Evolutionary conservation across 2,329 filamentous ascomycete species (phyloP).

Genomic region (Penicillium sp.): DNA sequence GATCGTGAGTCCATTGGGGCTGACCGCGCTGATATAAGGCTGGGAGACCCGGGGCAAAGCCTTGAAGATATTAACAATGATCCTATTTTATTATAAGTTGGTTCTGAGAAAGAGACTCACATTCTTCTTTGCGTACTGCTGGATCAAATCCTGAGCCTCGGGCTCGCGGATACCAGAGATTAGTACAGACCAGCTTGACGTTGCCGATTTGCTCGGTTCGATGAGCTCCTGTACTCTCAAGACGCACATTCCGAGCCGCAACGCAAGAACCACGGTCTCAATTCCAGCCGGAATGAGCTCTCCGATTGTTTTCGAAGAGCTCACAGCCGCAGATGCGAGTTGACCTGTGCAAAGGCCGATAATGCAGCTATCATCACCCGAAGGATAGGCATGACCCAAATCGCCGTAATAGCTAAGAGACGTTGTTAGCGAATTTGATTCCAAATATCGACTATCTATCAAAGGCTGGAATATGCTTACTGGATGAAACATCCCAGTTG

Average conservation of each 20-base stretch:
- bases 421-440: constrained; percentile 18
- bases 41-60: constrained; percentile 52
- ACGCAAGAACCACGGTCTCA: constrained; percentile 45
- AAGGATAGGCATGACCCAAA: constrained; percentile 43
- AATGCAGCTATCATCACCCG: constrained; percentile 37
- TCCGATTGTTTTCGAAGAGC: constrained; percentile 41
- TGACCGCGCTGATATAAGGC: constrained; percentile 61
- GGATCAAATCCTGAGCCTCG: constrained; percentile 29
- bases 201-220: constrained; percentile 29
- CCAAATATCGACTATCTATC: not conserved
- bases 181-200: constrained; percentile 43
- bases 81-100: not conserved
- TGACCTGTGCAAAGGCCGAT: constrained; percentile 48
- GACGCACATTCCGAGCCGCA: constrained; percentile 46
- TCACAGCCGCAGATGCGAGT: constrained; percentile 43
- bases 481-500: constrained; percentile 47
- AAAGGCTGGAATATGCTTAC: constrained; percentile 29
- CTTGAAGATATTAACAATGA: constrained; percentile 16
- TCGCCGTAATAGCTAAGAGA: constrained; percentile 43
- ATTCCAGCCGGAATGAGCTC: constrained; percentile 45
- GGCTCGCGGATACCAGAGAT: constrained; percentile 40
- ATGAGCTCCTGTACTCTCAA: constrained; percentile 39
- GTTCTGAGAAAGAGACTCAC: constrained; percentile 20
- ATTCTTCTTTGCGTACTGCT: constrained; percentile 25
- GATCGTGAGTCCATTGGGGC: constrained; percentile 59